Evolutionary conservation across 306 rosid species (phyloP), one percentile per base, ranked within the genome.

Genomic region (Inga oerstediana): DNA sequence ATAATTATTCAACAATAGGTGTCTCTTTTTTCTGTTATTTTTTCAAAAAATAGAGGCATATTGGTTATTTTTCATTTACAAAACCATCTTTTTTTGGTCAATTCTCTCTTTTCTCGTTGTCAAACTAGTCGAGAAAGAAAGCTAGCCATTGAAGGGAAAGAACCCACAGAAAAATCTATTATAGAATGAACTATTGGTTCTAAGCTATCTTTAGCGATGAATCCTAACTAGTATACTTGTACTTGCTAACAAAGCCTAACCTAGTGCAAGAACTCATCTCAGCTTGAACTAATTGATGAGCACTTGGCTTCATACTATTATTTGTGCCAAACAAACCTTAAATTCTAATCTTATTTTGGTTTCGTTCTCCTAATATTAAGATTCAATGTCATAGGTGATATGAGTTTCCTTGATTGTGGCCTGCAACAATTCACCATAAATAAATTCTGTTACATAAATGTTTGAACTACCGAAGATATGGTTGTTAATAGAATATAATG

Each of bases 391-490:
- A 30, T 62, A 54, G 62, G 44, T 14, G 19, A 2, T 4, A 64
- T 71, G 54, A 45, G 59, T 75, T 80, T 51, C 4, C 43, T 24
- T 52, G 30, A 68, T n/a, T 6, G 34, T 80, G 62, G 52, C 67
- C 15, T 77, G 39, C 41, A 45, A 48, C 65, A 59, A 8, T 24
- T 2, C 15, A 2, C 34, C 66, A 3, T 59, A 59, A 22, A 22
- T 59, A n/a, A 10, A 44, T 35, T 15, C 10, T 72, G 65, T 15
- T 45, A 27, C 65, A 68, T 65, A 37, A 37, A 41, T 11, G 34
- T 69, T 34, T 46, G 37, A 81, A 48, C 35, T 58, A 22, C 43
- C 43, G 6, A 6, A 39, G 1, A 6, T 39, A 5, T 39, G 6
- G 6, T 39, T 39, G 43, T 39, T 39, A 6, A 6, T 39, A 39